Percentiles rank a stretch among this genome's conserved stretches.
Evolutionary conservation across 257 asterid species (phyloP).

Genomic region (Plantago major): DNA sequence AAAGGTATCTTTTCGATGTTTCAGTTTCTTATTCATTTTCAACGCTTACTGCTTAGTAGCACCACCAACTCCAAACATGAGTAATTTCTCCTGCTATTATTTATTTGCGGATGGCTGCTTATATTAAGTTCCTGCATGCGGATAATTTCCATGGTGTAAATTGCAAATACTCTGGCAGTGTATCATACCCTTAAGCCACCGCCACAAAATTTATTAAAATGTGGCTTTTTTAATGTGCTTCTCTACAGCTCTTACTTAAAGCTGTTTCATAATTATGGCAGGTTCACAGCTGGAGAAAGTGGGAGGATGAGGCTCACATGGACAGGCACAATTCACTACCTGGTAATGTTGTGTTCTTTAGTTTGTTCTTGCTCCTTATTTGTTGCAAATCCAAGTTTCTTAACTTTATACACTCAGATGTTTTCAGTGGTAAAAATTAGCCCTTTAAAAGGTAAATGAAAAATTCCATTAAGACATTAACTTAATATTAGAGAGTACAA

Average conservation of each 20-base stretch:
- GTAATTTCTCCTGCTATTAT: too few species aligned
- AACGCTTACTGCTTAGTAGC: not conserved
- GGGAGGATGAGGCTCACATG: constrained; percentile 97
- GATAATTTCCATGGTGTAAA: too few species aligned
- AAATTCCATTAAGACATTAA: too few species aligned
- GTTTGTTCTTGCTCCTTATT: constrained; percentile 7
- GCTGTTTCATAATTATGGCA: constrained; percentile 27
- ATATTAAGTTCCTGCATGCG: too few species aligned
- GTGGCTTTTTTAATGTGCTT: not conserved
- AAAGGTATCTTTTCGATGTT: constrained; percentile 51
- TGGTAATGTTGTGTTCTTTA: constrained; percentile 34
- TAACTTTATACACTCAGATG: not conserved
- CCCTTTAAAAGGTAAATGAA: too few species aligned
- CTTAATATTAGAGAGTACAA: too few species aligned
- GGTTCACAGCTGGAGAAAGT: constrained; percentile 89
- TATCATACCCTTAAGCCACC: too few species aligned
- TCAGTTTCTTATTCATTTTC: not conserved
- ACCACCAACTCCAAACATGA: too few species aligned
- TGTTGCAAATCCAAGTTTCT: not conserved
- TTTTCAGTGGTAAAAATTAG: too few species aligned
- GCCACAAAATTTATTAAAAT: too few species aligned
- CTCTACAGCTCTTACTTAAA: constrained; percentile 7
- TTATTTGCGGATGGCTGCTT: too few species aligned
- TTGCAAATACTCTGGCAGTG: too few species aligned
- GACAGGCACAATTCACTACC: constrained; percentile 60